These are phyloP conservation scores for Ceratonia siliqua DNA, from an alignment of 306 rosid species.

Conservation along the genomic window DNA sequence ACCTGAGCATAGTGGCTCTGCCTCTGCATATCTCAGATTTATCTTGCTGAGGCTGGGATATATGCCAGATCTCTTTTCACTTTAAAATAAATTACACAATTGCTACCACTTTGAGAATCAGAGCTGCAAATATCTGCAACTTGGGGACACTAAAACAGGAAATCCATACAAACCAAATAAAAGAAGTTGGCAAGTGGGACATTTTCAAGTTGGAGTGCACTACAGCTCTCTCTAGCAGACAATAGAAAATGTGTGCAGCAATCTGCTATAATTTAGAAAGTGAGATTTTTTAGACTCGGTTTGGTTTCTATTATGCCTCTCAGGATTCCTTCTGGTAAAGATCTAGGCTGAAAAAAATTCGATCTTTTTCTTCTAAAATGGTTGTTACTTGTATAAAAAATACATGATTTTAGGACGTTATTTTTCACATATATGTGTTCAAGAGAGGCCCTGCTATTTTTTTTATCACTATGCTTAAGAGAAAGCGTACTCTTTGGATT, in stretches of 20 bases:
- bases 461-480: constrained; percentile 37
- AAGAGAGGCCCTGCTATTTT: not conserved
- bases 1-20: constrained; percentile 54
- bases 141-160: constrained; percentile 40
- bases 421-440: constrained; percentile 37
- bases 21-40: constrained; percentile 43
- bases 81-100: constrained; percentile 40
- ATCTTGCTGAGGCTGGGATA: constrained; percentile 45
- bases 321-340: constrained; percentile 37
- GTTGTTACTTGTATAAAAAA: not conserved
- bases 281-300: no score
- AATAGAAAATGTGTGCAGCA: constrained; percentile 35
- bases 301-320: constrained; percentile 15
- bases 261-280: constrained; percentile 34
- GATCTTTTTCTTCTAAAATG: not conserved
- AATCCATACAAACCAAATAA: constrained; percentile 38
- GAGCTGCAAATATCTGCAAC: constrained; percentile 49
- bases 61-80: constrained; percentile 50
- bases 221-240: constrained; percentile 39
- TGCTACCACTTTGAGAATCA: constrained; percentile 43
- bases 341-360: not conserved
- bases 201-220: constrained; percentile 56
- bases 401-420: constrained; percentile 19
- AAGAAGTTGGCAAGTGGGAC: constrained; percentile 45
- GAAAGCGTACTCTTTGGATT: constrained; percentile 36